Evolutionary conservation across 2,329 filamentous ascomycete genomes (phyloP).

Genomic region (Fusarium hainanense): DNA sequence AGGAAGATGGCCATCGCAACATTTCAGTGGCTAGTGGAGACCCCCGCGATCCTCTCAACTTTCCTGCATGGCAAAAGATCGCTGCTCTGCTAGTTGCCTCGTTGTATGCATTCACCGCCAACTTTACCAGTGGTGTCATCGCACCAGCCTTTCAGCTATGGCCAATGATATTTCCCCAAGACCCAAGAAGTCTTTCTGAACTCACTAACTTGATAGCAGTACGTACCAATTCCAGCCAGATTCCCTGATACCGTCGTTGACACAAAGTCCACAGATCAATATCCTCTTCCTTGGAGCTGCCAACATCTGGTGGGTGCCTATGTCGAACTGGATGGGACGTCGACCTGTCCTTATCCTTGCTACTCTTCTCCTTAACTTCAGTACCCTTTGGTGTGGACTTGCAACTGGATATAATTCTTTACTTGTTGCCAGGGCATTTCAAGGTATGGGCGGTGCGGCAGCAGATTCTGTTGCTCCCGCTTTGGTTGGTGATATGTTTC

Average conservation of each 20-base stretch:
- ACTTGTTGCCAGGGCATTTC: slow-evolving; percentile 47
- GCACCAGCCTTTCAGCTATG: slow-evolving; percentile 50
- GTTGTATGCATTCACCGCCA: slow-evolving; percentile 50
- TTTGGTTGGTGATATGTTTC: slow-evolving; percentile 52
- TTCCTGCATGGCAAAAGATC: slow-evolving; percentile 49
- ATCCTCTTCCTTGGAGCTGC: slow-evolving; percentile 49
- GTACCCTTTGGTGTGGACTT: slow-evolving; percentile 46
- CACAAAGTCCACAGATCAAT: slow-evolving; percentile 42
- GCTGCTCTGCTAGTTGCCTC: slow-evolving; percentile 44
- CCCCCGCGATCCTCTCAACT: slow-evolving; percentile 53
- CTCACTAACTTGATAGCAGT: slow-evolving; percentile 50
- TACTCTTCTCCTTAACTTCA: slow-evolving; percentile 44
- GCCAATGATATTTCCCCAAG: slow-evolving; percentile 45
- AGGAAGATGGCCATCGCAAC: neutral
- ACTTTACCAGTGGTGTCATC: slow-evolving; percentile 49
- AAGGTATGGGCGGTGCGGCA: slow-evolving; percentile 49
- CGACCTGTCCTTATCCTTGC: slow-evolving; percentile 48
- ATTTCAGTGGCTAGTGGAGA: slow-evolving; percentile 30
- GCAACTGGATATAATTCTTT: slow-evolving; percentile 41
- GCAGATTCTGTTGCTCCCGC: slow-evolving; percentile 51
- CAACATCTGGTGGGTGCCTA: slow-evolving; percentile 53
- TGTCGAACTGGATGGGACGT: slow-evolving; percentile 52
- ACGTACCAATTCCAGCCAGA: rapidly evolving
- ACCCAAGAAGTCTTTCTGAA: slow-evolving; percentile 41
- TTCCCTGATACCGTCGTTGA: rapidly evolving